Evolutionary conservation across 83 land plant genomes (phyloP), one percentile per base, ranked within the genome.

Genomic region (Picea abies): DNA sequence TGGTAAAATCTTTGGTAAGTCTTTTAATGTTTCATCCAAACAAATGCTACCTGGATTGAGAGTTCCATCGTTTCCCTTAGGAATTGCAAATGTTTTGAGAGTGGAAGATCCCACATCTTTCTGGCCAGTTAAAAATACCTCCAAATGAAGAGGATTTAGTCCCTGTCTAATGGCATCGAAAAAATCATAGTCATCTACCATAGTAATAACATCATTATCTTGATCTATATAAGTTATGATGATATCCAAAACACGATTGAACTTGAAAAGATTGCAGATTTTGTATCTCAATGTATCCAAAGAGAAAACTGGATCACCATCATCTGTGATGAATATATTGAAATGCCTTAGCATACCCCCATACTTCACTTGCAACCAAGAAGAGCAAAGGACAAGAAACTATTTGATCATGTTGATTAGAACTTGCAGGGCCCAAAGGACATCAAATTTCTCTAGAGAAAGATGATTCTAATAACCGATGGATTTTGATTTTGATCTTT

Each of bases 141-240:
- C 80, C 71, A 96, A 84, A 56, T 91, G 91, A 60, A 96, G 85
- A 60, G 97, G 97, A 56, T 93, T 94, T 35, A 96, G 66, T 2
- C 87, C 80, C 84, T 96, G 97, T 10, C 37, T 29, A 9, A 72
- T 4, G 5, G 92, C 92, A 82, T 96, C 99, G 77, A 39, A 64
- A 35, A 96, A 86, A 80, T 96, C 99, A 56, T 85, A 84, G 81
- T 93, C 94, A 66, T 89, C 89, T 41, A 84, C 89, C 77, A 96
- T 92, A 4, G 92, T 87, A 0, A 96, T 94, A 5, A 85, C 84
- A 71, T 96, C 99, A 76, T 77, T 82, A 22, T 96, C 97, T 85
- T 84, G 89, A 84, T 96, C 99, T 44, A 76, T 85, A 79, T 96
- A 96, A 4, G 95, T 94, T 35, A 94, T 76, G 4, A 35, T 75